Conservation (phyloP, 2,329 filamentous ascomycete species). For the Hypoxylon sp. region DNA sequence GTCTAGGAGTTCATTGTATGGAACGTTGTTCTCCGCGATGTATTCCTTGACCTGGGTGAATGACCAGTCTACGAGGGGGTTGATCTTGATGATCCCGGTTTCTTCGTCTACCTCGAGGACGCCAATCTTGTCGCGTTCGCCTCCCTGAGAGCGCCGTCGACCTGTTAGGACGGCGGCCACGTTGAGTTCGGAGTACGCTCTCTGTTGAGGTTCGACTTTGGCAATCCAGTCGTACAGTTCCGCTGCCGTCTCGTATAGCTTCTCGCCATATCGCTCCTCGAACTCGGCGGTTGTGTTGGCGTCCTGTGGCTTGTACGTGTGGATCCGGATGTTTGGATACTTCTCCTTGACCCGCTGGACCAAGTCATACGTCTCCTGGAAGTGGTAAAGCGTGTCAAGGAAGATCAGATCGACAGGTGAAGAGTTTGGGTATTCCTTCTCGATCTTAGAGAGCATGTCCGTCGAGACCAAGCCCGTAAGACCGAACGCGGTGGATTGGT, state of each 20-base stretch:
- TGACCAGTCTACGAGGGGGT: constrained; percentile 93
- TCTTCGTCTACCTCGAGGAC: constrained; percentile 93
- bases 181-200: constrained; percentile 87
- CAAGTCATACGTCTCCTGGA: constrained; percentile 79
- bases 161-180: constrained; percentile 94
- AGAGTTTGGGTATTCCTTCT: constrained; percentile 70
- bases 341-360: constrained; percentile 78
- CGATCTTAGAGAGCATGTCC: constrained; percentile 85
- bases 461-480: constrained; percentile 84
- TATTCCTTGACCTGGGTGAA: constrained; percentile 92
- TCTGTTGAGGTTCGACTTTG: constrained; percentile 96
- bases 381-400: constrained; percentile 87
- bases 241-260: constrained; percentile 85
- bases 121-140: constrained; percentile 88
- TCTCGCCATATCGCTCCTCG: constrained; percentile 81
- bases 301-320: constrained; percentile 89
- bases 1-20: constrained; percentile 93
- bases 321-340: constrained; percentile 84
- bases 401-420: constrained; percentile 78
- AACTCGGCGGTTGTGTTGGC: constrained; percentile 81
- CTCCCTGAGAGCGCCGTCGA: constrained; percentile 90
- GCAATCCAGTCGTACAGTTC: constrained; percentile 97
- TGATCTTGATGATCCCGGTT: constrained; percentile 94
- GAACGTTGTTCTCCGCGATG: constrained; percentile 86
- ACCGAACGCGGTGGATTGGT: constrained; percentile 86